Percentiles rank a stretch among this genome's conserved stretches.
phyloP scores from a whole-genome alignment of 2,329 filamentous ascomycete genomes.

The Epichloe amarillans region DNA sequence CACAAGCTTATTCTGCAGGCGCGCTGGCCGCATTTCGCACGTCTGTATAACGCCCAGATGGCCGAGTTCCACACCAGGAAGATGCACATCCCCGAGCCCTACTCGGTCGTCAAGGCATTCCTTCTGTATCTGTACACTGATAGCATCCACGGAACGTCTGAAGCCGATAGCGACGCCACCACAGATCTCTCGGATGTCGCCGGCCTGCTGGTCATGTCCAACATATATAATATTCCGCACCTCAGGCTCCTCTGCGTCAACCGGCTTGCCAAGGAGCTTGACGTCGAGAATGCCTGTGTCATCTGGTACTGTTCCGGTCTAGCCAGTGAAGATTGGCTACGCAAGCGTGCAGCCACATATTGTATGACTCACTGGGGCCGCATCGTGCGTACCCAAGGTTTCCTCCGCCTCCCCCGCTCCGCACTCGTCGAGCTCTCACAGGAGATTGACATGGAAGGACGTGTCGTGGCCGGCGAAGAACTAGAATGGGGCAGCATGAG shows the following conservation, averaged over 20 bases:
- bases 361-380: constrained; percentile 92
- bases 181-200: constrained; percentile 73
- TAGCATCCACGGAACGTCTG: constrained; percentile 51
- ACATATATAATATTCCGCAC: constrained; percentile 94
- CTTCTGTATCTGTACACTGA: constrained; percentile 96
- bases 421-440: constrained; percentile 85
- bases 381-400: constrained; percentile 78
- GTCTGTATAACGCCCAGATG: constrained; percentile 89
- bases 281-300: constrained; percentile 87
- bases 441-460: constrained; percentile 85
- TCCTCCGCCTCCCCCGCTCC: constrained; percentile 63
- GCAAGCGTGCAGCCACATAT: constrained; percentile 74
- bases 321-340: constrained; percentile 87
- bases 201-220: constrained; percentile 90
- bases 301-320: constrained; percentile 91
- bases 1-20: constrained; percentile 90
- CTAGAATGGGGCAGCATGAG: constrained; percentile 43
- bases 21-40: constrained; percentile 91
- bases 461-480: constrained; percentile 80
- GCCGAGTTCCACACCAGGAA: constrained; percentile 91
- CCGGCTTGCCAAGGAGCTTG: constrained; percentile 76
- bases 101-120: constrained; percentile 86
- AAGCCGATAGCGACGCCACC: constrained; percentile 55
- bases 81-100: constrained; percentile 96
- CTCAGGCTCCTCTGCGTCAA: constrained; percentile 85